phyloP scores from a whole-genome alignment of 805 yeast genomes.

The Candida stauntonica region DNA sequence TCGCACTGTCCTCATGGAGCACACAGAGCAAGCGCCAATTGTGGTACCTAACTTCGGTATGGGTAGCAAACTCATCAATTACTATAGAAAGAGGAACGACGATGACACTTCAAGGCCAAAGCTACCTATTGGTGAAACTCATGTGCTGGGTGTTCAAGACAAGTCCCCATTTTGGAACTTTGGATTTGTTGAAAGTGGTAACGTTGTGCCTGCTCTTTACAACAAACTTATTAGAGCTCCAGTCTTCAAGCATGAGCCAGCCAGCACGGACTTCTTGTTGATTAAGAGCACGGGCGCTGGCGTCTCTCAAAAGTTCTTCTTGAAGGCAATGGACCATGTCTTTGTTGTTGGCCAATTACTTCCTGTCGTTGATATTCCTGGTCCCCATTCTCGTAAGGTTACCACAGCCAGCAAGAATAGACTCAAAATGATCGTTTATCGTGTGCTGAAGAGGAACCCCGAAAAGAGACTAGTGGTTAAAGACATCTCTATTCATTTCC shows the following conservation, averaged over 20 bases:
- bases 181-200: conserved; percentile 94
- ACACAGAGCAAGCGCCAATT: conserved; percentile 83
- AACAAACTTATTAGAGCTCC: conserved; percentile 93
- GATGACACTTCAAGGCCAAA: conserved; percentile 87
- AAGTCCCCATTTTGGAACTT: conserved; percentile 98
- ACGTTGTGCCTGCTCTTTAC: conserved; percentile 87
- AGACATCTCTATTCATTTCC: conserved; percentile 88
- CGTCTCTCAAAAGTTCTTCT: conserved; percentile 55
- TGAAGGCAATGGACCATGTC: conserved; percentile 64
- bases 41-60: conserved; percentile 87
- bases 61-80: conserved; percentile 91
- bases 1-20: conserved; percentile 73
- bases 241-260: conserved; percentile 77
- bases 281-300: conserved; percentile 80
- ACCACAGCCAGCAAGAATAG: conserved; percentile 90
- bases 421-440: conserved; percentile 86
- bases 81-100: conserved; percentile 77
- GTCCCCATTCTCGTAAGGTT: conserved; percentile 95
- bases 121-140: conserved; percentile 87
- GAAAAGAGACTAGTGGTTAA: conserved; percentile 74
- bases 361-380: conserved; percentile 94
- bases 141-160: conserved; percentile 93
- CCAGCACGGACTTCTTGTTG: conserved; percentile 75
- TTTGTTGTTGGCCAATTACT: conserved; percentile 89
- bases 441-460: conserved; percentile 74